These are phyloP conservation scores for Papilionanthe hybrid DNA, from an alignment of 116 monocot species.

Conservation along the genomic window DNA sequence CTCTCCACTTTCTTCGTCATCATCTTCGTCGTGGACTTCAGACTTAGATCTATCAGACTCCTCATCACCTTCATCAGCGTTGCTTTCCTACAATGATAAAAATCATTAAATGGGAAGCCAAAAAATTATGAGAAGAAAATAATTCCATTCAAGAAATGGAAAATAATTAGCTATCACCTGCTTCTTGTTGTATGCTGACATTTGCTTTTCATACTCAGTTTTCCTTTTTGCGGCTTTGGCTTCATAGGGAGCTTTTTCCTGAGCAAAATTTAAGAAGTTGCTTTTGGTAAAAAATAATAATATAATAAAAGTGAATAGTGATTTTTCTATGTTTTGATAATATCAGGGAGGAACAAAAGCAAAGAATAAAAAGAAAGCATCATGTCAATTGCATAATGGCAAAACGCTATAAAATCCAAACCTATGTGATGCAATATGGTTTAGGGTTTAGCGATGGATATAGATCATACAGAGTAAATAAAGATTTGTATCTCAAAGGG, in stretches of 20 bases:
- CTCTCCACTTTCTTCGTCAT: slow-evolving; percentile 34
- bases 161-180: slow-evolving; percentile 1
- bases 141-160: not conserved
- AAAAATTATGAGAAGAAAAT: not conserved
- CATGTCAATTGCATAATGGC: too few relatives aligned
- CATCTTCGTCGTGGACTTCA: slow-evolving; percentile 30
- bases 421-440: too few relatives aligned
- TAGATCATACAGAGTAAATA: too few relatives aligned
- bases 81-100: slow-evolving; percentile 14
- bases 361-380: too few relatives aligned
- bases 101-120: not conserved
- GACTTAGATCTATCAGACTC: slow-evolving; percentile 37
- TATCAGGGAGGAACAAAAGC: too few relatives aligned
- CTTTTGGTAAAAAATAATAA: not conserved
- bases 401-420: too few relatives aligned
- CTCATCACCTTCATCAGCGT: slow-evolving; percentile 28
- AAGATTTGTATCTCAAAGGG: too few relatives aligned
- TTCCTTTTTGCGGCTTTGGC: slow-evolving; percentile 36
- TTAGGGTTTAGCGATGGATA: too few relatives aligned
- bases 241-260: slow-evolving; percentile 32
- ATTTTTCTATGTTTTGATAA: too few relatives aligned
- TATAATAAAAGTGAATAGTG: too few relatives aligned
- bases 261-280: not conserved
- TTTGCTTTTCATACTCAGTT: slow-evolving; percentile 27
- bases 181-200: slow-evolving; percentile 32